Evolutionary conservation across 768 basidiomycete species (phyloP).

Genomic region (Paxillus involutus): DNA sequence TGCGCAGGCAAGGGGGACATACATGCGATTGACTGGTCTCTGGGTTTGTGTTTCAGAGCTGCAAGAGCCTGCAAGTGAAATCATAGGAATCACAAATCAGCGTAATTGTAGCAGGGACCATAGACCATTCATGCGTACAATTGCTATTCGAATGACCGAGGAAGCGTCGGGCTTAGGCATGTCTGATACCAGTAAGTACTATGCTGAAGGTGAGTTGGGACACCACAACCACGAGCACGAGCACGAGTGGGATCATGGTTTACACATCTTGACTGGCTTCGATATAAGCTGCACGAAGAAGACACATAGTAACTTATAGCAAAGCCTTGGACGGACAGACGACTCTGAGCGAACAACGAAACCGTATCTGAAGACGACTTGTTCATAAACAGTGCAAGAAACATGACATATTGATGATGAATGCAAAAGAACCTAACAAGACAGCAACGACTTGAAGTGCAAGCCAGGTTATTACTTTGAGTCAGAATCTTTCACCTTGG

Average conservation of each 20-base stretch:
- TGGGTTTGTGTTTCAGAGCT: constrained; percentile 26
- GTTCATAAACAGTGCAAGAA: background rate
- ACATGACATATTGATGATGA: background rate
- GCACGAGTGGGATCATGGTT: background rate
- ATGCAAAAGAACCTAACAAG: background rate
- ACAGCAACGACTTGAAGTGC: background rate
- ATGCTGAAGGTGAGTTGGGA: background rate
- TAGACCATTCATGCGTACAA: constrained; percentile 16
- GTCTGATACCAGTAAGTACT: background rate
- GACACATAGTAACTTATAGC: too few relatives aligned
- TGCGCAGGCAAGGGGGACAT: background rate
- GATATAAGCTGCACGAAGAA: background rate
- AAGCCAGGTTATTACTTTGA: constrained; percentile 17
- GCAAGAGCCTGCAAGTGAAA: constrained; percentile 15
- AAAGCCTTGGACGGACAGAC: too few relatives aligned
- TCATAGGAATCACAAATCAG: background rate
- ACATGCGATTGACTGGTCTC: constrained; percentile 24
- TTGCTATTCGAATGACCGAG: constrained; percentile 19
- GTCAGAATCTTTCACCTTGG: constrained; percentile 22
- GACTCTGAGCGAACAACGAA: background rate
- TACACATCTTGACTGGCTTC: background rate
- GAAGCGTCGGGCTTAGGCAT: constrained; percentile 13
- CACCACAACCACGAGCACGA: too few relatives aligned
- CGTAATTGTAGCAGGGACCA: background rate
- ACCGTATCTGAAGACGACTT: background rate